phyloP scores from a whole-genome alignment of 2,329 filamentous ascomycete genomes.

The Emmonsia crescens region DNA sequence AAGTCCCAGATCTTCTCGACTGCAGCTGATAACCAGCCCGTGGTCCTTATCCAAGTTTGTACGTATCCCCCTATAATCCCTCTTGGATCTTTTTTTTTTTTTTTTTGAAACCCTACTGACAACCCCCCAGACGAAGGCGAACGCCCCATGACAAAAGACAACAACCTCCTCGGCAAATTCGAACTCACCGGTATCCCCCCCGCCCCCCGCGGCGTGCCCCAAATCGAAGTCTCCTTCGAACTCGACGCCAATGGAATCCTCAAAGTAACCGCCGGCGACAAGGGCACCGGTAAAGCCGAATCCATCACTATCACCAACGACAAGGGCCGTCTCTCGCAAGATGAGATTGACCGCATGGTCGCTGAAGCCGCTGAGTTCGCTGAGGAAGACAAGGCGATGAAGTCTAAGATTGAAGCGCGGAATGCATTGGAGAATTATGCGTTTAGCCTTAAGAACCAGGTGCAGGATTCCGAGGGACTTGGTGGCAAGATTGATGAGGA shows the following conservation, averaged over 20 bases:
- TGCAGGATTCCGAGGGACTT: constrained; percentile 90
- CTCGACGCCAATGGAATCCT: constrained; percentile 98
- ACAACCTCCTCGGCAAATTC: constrained; percentile 96
- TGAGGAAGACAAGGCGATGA: constrained; percentile 97
- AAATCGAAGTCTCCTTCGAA: constrained; percentile 97
- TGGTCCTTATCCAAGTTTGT: constrained; percentile 87
- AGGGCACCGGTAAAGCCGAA: constrained; percentile 95
- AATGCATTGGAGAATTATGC: constrained; percentile 99
- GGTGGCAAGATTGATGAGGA: constrained; percentile 98
- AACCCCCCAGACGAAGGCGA: constrained; percentile 59
- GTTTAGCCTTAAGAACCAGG: constrained; percentile 98
- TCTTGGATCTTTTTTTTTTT: too few relatives aligned
- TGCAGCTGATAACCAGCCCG: constrained; percentile 90
- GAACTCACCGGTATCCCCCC: constrained; percentile 93
- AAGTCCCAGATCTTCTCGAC: constrained; percentile 98
- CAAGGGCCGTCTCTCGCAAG: constrained; percentile 90
- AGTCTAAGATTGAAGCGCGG: constrained; percentile 90
- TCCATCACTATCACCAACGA: constrained; percentile 99
- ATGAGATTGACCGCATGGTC: constrained; percentile 99
- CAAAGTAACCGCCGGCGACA: constrained; percentile 90
- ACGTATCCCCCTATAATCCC: constrained; percentile 16
- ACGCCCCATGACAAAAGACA: constrained; percentile 87
- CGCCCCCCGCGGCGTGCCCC: constrained; percentile 88
- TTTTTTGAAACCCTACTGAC: constrained; percentile 20
- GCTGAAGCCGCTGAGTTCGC: constrained; percentile 96